These are phyloP conservation scores for Tetrahymena thermophila DNA, from an alignment of 73 alveolate species.

Conservation along the genomic window DNA sequence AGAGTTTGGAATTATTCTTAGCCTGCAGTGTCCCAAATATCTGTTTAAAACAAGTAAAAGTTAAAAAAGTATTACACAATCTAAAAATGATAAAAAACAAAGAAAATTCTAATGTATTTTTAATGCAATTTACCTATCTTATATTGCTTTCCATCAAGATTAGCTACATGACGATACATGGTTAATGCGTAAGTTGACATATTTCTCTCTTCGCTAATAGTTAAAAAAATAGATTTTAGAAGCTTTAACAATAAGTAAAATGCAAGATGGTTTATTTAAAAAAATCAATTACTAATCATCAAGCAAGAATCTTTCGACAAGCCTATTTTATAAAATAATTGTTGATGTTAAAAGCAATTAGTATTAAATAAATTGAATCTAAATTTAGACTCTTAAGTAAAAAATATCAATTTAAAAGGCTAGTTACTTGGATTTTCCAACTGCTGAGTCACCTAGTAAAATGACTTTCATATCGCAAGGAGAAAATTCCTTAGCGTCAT, in stretches of 20 bases:
- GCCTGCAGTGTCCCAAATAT: slow-evolving; percentile 91
- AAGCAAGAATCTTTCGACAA: slow-evolving; percentile 64
- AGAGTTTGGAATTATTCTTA: slow-evolving; percentile 81
- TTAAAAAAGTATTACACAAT: background rate
- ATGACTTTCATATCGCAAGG: slow-evolving; percentile 90
- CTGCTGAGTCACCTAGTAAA: slow-evolving; percentile 96
- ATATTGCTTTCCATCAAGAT: slow-evolving; percentile 61
- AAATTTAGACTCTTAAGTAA: background rate
- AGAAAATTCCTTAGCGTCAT: slow-evolving; percentile 38
- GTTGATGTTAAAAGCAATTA: background rate
- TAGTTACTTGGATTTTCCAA: slow-evolving; percentile 86
- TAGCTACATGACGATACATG: slow-evolving; percentile 68
- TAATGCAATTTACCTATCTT: slow-evolving; percentile 16
- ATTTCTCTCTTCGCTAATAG: slow-evolving; percentile 9
- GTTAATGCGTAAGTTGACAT: slow-evolving; percentile 45
- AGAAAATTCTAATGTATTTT: too few species aligned
- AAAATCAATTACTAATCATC: slow-evolving; percentile 50
- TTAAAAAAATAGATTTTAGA: background rate
- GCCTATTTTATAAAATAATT: background rate
- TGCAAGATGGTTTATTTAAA: background rate
- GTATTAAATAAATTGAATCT: background rate
- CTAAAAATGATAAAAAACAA: background rate
- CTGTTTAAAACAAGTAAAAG: background rate
- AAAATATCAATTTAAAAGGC: background rate
- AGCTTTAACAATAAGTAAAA: background rate